A percentile compares a stretch with the other conserved stretches of the same genome.
Conservation (phyloP, 805 yeast species). For the Spathaspora arborariae region DNA sequence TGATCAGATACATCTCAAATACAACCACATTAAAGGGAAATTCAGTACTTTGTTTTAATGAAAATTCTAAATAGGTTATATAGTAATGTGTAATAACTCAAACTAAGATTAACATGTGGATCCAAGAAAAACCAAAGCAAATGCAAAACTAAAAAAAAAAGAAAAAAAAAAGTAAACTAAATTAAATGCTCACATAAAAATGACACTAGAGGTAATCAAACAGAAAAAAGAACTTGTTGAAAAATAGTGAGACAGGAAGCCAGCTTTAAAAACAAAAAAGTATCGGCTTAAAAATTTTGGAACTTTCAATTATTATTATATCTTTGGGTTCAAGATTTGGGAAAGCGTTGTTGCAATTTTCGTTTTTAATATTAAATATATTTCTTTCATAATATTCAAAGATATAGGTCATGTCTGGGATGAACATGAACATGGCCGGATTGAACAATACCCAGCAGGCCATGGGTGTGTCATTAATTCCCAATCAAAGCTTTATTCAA, state of each 20-base stretch:
- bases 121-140: neutral
- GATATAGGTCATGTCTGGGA: neutral
- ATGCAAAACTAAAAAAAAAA: neutral
- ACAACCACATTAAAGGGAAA: conserved; percentile 14
- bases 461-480: conserved; percentile 10
- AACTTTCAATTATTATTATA: neutral
- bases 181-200: neutral
- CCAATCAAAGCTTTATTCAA: conserved; percentile 10
- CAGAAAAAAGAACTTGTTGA: neutral
- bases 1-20: conserved; percentile 32
- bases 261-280: neutral
- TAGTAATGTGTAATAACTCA: neutral
- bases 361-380: neutral
- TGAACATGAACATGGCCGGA: conserved; percentile 6
- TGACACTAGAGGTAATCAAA: neutral
- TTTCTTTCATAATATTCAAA: neutral
- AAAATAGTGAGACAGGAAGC: neutral
- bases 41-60: conserved; percentile 10
- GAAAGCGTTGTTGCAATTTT: neutral
- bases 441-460: conserved; percentile 9
- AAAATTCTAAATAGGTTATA: neutral
- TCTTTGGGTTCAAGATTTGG: neutral
- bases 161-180: neutral
- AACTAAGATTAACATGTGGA: neutral
- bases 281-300: neutral